Evolutionary conservation across 768 basidiomycete genomes (phyloP).

Genomic region (Podaxis rugospora): DNA sequence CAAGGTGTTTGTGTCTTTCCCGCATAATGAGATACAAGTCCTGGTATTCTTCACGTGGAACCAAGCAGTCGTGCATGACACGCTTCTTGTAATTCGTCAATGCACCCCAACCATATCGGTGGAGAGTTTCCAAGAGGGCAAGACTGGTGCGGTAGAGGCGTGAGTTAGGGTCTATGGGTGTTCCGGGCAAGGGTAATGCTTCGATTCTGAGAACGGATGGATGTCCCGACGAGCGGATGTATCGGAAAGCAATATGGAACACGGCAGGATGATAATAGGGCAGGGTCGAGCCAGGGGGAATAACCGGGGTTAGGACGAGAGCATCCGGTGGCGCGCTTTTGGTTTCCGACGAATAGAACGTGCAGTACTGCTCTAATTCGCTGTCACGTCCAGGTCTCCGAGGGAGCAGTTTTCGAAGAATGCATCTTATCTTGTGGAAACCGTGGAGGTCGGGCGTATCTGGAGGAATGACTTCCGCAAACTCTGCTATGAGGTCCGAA

Average conservation of each 20-base stretch:
- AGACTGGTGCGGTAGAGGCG: constrained; percentile 79
- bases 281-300: constrained; percentile 36
- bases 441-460: constrained; percentile 34
- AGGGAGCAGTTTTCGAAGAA: constrained; percentile 71
- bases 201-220: constrained; percentile 50
- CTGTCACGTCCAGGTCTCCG: constrained; percentile 74
- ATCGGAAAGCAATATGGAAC: constrained; percentile 77
- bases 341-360: constrained; percentile 46
- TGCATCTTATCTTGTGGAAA: constrained; percentile 37
- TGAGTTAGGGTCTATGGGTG: constrained; percentile 46
- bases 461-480: constrained; percentile 26
- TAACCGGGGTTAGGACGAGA: constrained; percentile 60
- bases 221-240: constrained; percentile 29
- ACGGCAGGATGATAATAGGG: constrained; percentile 94
- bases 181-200: constrained; percentile 45
- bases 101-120: constrained; percentile 87
- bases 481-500: constrained; percentile 59
- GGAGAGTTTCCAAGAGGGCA: constrained; percentile 74
- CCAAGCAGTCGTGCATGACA: constrained; percentile 75
- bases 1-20: constrained; percentile 74
- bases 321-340: constrained; percentile 13
- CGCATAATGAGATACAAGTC: constrained; percentile 88
- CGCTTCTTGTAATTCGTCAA: constrained; percentile 84
- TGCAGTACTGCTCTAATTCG: constrained; percentile 72
- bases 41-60: constrained; percentile 77